phyloP scores from a whole-genome alignment of 176 grass and related monocot genomes.

The Cenchrus fungigraminus region DNA sequence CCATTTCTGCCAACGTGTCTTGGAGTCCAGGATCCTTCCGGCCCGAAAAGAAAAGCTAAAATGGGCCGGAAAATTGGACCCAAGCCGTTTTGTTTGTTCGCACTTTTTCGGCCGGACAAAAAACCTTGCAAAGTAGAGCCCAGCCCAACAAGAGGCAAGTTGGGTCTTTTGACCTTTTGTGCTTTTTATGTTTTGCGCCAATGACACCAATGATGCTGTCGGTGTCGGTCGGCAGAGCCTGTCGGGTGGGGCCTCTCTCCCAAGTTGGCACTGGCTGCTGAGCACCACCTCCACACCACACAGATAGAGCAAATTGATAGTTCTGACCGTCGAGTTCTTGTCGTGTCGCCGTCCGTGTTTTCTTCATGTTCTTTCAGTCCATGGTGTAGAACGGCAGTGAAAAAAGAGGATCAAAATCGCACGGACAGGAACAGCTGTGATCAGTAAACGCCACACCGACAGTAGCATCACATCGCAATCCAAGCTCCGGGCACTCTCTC shows the following conservation, averaged over 20 bases:
- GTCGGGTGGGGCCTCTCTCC: neutral
- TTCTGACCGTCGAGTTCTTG: neutral
- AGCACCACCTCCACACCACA: too few relatives aligned
- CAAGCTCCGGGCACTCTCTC: slow-evolving; percentile 45
- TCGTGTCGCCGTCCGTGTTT: neutral
- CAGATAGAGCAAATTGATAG: neutral
- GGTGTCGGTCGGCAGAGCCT: slow-evolving; percentile 22
- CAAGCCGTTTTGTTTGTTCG: too few relatives aligned
- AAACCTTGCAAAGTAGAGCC: neutral
- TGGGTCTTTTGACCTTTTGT: neutral
- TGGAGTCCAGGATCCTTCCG: too few relatives aligned
- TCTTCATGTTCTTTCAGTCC: neutral
- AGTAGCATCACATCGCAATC: slow-evolving; percentile 42
- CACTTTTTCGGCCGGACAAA: neutral
- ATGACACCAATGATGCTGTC: slow-evolving; percentile 28
- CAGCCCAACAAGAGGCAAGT: neutral
- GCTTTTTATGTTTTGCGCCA: neutral
- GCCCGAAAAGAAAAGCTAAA: too few relatives aligned
- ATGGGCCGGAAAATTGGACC: too few relatives aligned
- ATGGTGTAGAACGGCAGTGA: neutral
- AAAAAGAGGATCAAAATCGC: too few relatives aligned
- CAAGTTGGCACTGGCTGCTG: neutral
- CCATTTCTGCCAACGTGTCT: too few relatives aligned
- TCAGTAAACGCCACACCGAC: slow-evolving; percentile 47
- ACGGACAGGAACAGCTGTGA: neutral